Conservation (phyloP, 768 basidiomycete species). For the Neoboletus brunneissimus region DNA sequence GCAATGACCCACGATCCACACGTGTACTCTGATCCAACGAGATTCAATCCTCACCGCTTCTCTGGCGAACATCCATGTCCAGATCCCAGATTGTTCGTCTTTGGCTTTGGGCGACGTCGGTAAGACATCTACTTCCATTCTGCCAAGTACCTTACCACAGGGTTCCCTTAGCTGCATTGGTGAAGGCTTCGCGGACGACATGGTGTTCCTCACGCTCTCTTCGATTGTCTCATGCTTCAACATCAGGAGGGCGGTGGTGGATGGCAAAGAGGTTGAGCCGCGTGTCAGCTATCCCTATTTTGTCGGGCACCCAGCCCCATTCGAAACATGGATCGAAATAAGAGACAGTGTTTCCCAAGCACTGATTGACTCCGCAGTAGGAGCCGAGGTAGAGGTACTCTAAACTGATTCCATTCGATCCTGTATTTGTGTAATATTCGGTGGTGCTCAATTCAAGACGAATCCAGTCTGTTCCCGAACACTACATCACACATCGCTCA, state of each 20-base stretch:
- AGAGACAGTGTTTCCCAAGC: background rate
- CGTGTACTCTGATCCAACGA: no score
- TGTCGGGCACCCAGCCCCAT: background rate
- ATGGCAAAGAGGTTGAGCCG: background rate
- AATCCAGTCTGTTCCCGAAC: background rate
- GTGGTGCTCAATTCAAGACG: background rate
- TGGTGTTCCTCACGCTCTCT: no score
- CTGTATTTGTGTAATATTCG: background rate
- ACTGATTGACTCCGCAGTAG: background rate
- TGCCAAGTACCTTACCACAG: no score
- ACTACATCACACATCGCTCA: background rate
- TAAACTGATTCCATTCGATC: background rate
- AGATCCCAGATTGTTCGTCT: no score
- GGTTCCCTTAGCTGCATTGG: no score
- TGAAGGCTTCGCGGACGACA: no score
- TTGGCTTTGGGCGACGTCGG: no score
- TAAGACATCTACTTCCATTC: no score
- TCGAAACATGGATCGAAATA: background rate
- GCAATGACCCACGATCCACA: no score
- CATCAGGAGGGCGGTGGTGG: background rate
- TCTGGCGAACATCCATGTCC: no score
- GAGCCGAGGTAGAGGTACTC: background rate
- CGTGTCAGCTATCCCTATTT: constrained; percentile 1
- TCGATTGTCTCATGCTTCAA: background rate
- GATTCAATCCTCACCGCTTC: no score